Conservation (phyloP, 2,329 filamentous ascomycete species). For the Fusarium sp. region DNA sequence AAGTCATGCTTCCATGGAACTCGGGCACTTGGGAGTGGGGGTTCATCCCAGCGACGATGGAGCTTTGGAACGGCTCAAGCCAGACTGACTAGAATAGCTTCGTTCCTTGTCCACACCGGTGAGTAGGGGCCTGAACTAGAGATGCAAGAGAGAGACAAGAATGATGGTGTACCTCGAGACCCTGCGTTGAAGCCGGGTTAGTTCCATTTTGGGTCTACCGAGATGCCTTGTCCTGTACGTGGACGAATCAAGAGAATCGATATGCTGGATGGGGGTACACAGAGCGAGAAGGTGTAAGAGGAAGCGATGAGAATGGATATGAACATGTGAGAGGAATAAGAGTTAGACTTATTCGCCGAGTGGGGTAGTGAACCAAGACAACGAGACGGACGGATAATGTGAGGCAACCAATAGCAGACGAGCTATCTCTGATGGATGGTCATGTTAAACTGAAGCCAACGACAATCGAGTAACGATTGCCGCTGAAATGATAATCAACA, state of each 20-base stretch:
- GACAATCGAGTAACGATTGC: constrained; percentile 9
- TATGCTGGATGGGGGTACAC: constrained; percentile 25
- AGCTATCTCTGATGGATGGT: constrained; percentile 3
- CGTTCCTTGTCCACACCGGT: constrained; percentile 39
- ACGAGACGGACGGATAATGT: constrained; percentile 15
- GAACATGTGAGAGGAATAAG: constrained; percentile 26
- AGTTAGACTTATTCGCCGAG: constrained; percentile 11
- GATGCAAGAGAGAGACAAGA: constrained; percentile 4
- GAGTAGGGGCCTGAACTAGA: constrained; percentile 33
- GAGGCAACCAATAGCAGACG: constrained; percentile 22
- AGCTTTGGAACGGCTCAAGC: constrained; percentile 15
- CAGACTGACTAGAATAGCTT: constrained; percentile 26
- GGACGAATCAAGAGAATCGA: constrained; percentile 32
- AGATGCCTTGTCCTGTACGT: constrained; percentile 29
- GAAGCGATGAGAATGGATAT: constrained; percentile 10
- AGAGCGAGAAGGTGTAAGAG: constrained; percentile 30
- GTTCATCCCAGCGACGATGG: background rate
- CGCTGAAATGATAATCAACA: constrained; percentile 9
- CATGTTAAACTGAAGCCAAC: constrained; percentile 7
- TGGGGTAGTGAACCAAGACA: constrained; percentile 22
- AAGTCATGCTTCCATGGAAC: constrained; percentile 21
- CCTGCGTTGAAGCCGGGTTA: constrained; percentile 13
- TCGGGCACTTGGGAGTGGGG: constrained; percentile 31
- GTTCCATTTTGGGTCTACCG: constrained; percentile 23
- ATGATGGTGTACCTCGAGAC: constrained; percentile 20